Evolutionary conservation across 164 flowering plant genomes (phyloP), one percentile per base, ranked within the genome.

Genomic region (Cinnamomum chago): DNA sequence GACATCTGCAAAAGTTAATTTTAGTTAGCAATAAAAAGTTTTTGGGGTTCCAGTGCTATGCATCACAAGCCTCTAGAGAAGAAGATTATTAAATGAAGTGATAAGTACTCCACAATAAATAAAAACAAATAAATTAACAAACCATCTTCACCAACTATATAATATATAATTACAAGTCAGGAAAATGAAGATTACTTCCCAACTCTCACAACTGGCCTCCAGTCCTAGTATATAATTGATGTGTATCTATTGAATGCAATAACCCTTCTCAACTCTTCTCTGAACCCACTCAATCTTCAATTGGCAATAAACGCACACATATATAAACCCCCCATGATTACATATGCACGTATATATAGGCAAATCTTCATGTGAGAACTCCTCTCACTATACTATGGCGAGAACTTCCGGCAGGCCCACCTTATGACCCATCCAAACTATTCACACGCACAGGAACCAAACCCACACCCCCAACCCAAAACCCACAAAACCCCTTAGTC

Each of bases 1-100:
- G 77, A 70, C 85, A 91, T 88, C 95, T 91, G 88, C 75, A 77
- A 67, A 77, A 24, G 12, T 22, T 7, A 23, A 22, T 24, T 55
- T 14, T 55, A 55, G 60, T 55, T 15, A 14, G 5, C 17, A 12
- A 55, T 55, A 55, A 3, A 15, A 15, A 18, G 60, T 3, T 55
- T 55, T 55, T 20, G n/a, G 60, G 1, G n/a, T 55, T 55, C n/a
- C 17, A 11, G 60, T 15, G 18, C 18, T 17, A 55, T 14, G 60
- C 60, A 55, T 40, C 47, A 40, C 47, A 40, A 4, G n/a, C 7
- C 60, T 55, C n/a, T 20, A 55, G n/a, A 55, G 60, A 1, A 55
- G n/a, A 55, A 5, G 60, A 55, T 55, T 55, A 55, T 15, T 7
- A 55, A 14, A 14, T 20, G 5, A 52, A 55, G 60, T 5, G n/a